A percentile compares a stretch with the other conserved stretches of the same genome.
These are phyloP conservation scores for Aspergillus sp. DNA, from an alignment of 2,329 filamentous ascomycete species.

Conservation along the genomic window DNA sequence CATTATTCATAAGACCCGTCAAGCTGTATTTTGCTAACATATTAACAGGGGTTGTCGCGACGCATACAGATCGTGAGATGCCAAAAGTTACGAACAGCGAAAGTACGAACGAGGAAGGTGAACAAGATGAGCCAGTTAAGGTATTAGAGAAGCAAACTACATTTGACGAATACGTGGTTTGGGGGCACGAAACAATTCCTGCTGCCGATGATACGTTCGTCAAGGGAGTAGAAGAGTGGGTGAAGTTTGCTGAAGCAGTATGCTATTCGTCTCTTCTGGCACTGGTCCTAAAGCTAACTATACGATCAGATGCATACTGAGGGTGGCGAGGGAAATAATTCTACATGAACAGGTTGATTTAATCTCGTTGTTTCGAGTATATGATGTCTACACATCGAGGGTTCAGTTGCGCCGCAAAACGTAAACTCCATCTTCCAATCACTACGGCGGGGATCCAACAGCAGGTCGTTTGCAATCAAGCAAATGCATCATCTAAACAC, in stretches of 20 bases:
- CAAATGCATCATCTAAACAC: not conserved
- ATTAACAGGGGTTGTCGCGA: slow-evolving; percentile 57
- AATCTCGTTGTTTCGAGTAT: not conserved
- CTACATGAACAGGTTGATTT: slow-evolving; percentile 12
- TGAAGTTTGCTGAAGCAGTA: slow-evolving; percentile 69
- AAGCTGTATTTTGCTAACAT: not conserved
- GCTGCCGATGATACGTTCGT: slow-evolving; percentile 69
- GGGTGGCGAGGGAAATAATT: slow-evolving; percentile 13
- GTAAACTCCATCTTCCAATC: not conserved
- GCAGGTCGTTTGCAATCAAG: not conserved
- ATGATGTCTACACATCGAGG: not conserved
- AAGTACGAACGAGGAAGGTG: slow-evolving; percentile 46
- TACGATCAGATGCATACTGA: slow-evolving; percentile 29
- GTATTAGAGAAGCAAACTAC: slow-evolving; percentile 62
- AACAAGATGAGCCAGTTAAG: slow-evolving; percentile 52
- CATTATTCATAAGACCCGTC: not conserved
- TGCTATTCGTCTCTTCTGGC: slow-evolving; percentile 24
- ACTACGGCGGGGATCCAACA: not conserved
- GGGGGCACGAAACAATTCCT: slow-evolving; percentile 72
- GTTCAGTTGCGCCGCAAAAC: not conserved
- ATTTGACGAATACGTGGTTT: slow-evolving; percentile 78
- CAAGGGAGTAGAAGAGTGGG: slow-evolving; percentile 77
- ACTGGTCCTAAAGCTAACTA: slow-evolving; percentile 10
- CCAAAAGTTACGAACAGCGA: slow-evolving; percentile 31
- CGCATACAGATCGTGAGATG: slow-evolving; percentile 44